Evolutionary conservation across 805 yeast species (phyloP), one percentile per base, ranked within the genome.

Genomic region (Wickerhamomyces chaumierensis): DNA sequence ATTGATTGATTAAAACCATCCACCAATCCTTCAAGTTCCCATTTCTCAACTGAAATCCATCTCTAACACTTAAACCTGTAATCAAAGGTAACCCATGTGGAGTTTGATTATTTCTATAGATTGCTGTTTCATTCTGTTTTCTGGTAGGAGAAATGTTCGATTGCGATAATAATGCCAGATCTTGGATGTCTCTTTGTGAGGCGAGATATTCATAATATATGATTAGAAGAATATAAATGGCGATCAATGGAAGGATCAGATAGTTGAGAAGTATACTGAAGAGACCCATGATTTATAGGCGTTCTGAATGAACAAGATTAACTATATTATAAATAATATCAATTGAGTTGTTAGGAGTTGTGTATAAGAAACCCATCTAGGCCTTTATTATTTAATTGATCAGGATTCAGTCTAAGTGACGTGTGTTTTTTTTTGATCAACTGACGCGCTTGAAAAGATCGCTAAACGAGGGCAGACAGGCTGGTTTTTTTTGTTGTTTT

Each of bases 11-110:
- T 11, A 71, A 67, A 13, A 77, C 59, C 39, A 66, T 71, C 88
- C 92, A 84, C 3, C 84, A 53, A 60, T 85, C 95, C 44, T 72
- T 69, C 41, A 85, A 54, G 47, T 74, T 78, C 3, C 95, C 95
- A 54, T 82, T 80, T 48, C 95, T 65, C 18, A 81, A 53, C 45
- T 71, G 72, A 54, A 79, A 81, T 28, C 73, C 77, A 19, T 71
- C 65, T 33, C 84, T 68, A 18, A 87, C 69, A 35, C 75, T 73
- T 39, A 83, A 59, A 0, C 94, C 94, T 2, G 82, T 70, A 18
- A 79, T 66, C 40, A 87, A 63, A 1, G 83, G 80, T 42, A 73
- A 55, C 5, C 85, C 83, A 52, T 74, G 77, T 18, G 88, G 92
- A 25, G 82, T 74, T 47, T 81, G 76, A 35, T 75, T 75, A 37